Conservation (phyloP, 2,329 filamentous ascomycete genomes). For the Elsinoe perseae region DNA sequence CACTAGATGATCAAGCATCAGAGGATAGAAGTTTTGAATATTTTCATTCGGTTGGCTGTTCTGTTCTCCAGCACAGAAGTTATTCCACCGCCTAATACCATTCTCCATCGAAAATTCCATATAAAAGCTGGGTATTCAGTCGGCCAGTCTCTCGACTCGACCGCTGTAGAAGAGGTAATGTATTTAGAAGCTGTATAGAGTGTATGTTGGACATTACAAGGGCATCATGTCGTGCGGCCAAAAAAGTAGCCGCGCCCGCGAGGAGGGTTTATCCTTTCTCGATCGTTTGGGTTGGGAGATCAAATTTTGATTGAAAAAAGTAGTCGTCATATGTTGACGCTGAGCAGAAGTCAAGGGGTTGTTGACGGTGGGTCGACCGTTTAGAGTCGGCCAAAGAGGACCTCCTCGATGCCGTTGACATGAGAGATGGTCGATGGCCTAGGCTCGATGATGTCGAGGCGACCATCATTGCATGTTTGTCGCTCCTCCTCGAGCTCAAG, state of each 20-base stretch:
- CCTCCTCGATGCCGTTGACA: slow-evolving; percentile 20
- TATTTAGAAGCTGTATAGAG: slow-evolving; percentile 10
- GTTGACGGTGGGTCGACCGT: not conserved
- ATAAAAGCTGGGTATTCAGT: slow-evolving; percentile 8
- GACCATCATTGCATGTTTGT: slow-evolving; percentile 19
- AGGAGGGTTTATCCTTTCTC: not conserved
- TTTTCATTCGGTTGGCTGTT: slow-evolving; percentile 6
- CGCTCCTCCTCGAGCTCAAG: slow-evolving; percentile 24
- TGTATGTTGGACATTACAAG: slow-evolving; percentile 6
- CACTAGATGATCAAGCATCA: not conserved
- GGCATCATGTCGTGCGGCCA: slow-evolving; percentile 11
- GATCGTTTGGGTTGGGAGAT: not conserved
- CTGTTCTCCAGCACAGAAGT: not conserved
- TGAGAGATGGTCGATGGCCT: slow-evolving; percentile 19
- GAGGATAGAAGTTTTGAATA: not conserved
- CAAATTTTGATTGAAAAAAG: not conserved
- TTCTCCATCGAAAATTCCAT: not conserved
- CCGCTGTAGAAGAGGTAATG: not conserved
- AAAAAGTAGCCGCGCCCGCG: slow-evolving; percentile 5
- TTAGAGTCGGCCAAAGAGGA: slow-evolving; percentile 19
- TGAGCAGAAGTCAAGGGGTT: not conserved
- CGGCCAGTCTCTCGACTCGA: not conserved
- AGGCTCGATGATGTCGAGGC: slow-evolving; percentile 22
- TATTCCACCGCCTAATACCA: not conserved
- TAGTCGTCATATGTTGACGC: not conserved